phyloP scores from a whole-genome alignment of 495 filamentous ascomycete genomes.

The Barbatosphaeria neglecta region DNA sequence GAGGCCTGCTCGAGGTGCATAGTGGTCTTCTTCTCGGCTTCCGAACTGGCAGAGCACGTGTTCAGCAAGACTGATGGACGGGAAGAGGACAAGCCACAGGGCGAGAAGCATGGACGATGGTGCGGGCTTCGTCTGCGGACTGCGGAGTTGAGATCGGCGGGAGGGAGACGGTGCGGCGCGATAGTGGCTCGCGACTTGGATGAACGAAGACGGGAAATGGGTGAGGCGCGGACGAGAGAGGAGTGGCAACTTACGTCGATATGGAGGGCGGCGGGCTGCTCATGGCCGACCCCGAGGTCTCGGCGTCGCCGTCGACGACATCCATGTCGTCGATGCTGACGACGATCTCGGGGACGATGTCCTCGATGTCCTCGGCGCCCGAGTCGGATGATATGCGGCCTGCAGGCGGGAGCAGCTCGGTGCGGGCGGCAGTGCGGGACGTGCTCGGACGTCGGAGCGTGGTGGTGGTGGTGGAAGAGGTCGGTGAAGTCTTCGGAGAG shows the following conservation, averaged over 20 bases:
- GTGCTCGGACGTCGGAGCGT: no score
- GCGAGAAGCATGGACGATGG: no score
- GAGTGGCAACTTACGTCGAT: background rate
- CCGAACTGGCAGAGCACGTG: background rate
- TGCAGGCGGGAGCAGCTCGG: background rate
- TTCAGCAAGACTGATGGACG: no score
- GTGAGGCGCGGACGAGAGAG: no score
- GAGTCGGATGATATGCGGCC: slow-evolving; percentile 2
- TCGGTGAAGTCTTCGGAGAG: no score
- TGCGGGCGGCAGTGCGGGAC: background rate
- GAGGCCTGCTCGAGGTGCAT: background rate
- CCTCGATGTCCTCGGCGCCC: slow-evolving; percentile 17
- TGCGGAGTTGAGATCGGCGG: no score
- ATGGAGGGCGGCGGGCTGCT: background rate
- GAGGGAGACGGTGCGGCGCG: no score
- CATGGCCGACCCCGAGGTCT: slow-evolving; percentile 1
- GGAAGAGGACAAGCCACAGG: no score
- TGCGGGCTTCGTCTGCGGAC: no score
- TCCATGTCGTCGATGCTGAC: slow-evolving; percentile 26
- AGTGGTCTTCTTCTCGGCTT: background rate
- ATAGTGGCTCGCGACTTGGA: no score
- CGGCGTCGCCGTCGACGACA: slow-evolving; percentile 9
- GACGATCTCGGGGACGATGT: slow-evolving; percentile 25
- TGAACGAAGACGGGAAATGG: no score
- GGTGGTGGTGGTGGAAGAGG: background rate